These are phyloP conservation scores for Ceratobasidium papillatum DNA, from an alignment of 1,284 basidiomycete genomes.

Conservation along the genomic window DNA sequence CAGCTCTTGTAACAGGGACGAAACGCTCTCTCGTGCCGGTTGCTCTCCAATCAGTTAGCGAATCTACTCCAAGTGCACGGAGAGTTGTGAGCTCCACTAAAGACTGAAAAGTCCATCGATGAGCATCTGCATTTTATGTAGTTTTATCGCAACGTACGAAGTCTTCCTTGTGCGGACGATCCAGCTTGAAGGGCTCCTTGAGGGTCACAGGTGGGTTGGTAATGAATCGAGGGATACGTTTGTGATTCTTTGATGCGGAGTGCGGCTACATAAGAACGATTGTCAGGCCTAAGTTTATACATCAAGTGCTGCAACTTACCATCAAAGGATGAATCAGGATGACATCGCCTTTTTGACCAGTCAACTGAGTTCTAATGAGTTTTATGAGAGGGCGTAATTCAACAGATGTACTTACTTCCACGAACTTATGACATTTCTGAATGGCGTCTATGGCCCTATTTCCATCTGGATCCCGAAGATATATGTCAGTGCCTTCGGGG, in stretches of 20 bases:
- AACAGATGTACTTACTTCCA: not conserved
- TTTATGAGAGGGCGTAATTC: too few relatives aligned
- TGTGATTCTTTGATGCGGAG: conserved; percentile 67
- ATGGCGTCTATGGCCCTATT: not conserved
- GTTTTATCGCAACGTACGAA: too few relatives aligned
- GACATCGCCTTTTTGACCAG: conserved; percentile 70
- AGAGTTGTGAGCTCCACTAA: conserved; percentile 63
- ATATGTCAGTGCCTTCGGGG: not conserved
- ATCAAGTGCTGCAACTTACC: too few relatives aligned
- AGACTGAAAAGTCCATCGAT: too few relatives aligned
- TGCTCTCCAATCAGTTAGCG: conserved; percentile 45
- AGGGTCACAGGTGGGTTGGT: conserved; percentile 68
- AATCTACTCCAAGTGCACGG: conserved; percentile 55
- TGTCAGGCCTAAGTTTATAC: too few relatives aligned
- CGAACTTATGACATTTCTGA: not conserved
- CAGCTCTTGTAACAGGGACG: conserved; percentile 58
- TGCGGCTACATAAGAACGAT: too few relatives aligned
- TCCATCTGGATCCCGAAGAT: not conserved
- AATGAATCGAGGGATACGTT: conserved; percentile 64
- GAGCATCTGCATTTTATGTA: too few relatives aligned
- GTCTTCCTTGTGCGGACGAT: conserved; percentile 57
- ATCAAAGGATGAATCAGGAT: conserved; percentile 70
- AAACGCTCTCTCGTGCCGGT: conserved; percentile 52
- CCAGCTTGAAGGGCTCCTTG: conserved; percentile 63
- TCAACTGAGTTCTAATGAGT: too few relatives aligned